Conservation (phyloP, 371 early-diverging fungal genomes). For the Saksenaea vasiformis region DNA sequence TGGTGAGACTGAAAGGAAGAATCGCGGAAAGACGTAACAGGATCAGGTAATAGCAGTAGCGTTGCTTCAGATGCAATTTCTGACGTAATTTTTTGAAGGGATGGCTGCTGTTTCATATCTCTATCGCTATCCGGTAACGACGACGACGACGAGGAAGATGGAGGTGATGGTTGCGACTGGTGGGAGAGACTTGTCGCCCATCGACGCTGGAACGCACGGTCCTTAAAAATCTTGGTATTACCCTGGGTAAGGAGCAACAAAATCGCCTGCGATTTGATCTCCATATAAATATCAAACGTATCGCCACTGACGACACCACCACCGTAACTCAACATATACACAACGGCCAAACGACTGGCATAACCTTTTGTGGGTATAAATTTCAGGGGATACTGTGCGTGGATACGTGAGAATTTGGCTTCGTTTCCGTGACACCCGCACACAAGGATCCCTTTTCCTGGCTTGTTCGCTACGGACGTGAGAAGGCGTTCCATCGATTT, state of each 20-base stretch:
- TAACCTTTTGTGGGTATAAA: conserved; percentile 47
- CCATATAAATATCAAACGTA: conserved; percentile 49
- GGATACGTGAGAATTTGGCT: conserved; percentile 41
- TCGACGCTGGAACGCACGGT: conserved; percentile 26
- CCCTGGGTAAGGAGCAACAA: conserved; percentile 77
- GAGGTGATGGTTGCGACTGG: conserved; percentile 13
- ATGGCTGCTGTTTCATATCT: conserved; percentile 15
- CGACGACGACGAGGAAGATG: conserved; percentile 9
- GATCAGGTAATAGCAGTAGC: conserved; percentile 71
- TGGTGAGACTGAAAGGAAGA: conserved; percentile 70
- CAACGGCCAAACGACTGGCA: conserved; percentile 43
- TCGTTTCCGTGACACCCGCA: conserved; percentile 33
- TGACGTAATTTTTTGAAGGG: conserved; percentile 49
- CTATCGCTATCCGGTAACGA: not conserved
- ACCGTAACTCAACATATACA: conserved; percentile 70
- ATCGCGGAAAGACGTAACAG: conserved; percentile 71
- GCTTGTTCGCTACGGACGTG: conserved; percentile 25
- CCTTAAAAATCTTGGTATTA: conserved; percentile 74
- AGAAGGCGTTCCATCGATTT: conserved; percentile 12
- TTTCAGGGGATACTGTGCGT: conserved; percentile 54
- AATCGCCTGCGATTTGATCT: conserved; percentile 45
- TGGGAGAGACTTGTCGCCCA: conserved; percentile 23
- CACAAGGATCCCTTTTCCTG: conserved; percentile 40
- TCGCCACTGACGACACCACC: conserved; percentile 83
- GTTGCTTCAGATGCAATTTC: conserved; percentile 40